A percentile compares a stretch with the other conserved stretches of the same genome.
Conservation (phyloP, 352 stramenopile species). For the Phytophthora chlamydospora region DNA sequence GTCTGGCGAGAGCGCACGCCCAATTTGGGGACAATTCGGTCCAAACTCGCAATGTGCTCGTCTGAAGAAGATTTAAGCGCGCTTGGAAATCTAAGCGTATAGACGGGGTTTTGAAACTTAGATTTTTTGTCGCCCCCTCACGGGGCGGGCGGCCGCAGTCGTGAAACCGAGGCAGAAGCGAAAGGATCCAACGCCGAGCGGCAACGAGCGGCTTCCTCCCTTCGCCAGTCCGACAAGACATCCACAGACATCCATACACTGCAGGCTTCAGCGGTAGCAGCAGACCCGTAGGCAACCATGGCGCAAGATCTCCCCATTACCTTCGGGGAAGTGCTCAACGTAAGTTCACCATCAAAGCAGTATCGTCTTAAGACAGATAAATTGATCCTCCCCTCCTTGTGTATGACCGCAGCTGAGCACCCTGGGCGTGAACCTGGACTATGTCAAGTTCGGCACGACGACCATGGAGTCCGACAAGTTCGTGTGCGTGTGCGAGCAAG, state of each 20-base stretch:
- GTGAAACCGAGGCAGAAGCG: constrained; percentile 73
- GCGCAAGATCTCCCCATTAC: constrained; percentile 90
- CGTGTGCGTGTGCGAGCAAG: constrained; percentile 93
- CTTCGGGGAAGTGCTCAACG: constrained; percentile 90
- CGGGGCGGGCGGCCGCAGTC: constrained; percentile 52
- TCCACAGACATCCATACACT: constrained; percentile 15
- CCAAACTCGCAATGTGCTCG: no score
- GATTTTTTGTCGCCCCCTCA: constrained; percentile 32
- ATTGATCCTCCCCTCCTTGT: constrained; percentile 17
- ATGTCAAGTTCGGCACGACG: constrained; percentile 93
- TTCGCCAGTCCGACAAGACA: constrained; percentile 34
- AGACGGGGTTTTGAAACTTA: no score
- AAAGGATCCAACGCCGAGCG: constrained; percentile 35
- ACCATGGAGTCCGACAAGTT: constrained; percentile 99
- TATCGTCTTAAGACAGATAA: constrained; percentile 5
- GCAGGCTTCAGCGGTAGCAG: constrained; percentile 12
- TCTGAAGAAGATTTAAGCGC: constrained; percentile 29
- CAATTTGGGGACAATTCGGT: background rate
- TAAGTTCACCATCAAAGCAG: constrained; percentile 48
- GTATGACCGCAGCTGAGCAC: constrained; percentile 68
- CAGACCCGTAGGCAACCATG: constrained; percentile 43
- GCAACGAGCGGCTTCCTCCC: constrained; percentile 16
- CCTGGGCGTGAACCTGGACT: constrained; percentile 89
- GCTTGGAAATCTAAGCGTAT: constrained; percentile 30
- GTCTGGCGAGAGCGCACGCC: no score